A percentile compares a stretch with the other conserved stretches of the same genome.
These are phyloP conservation scores for Tephrocybe rancida DNA, from an alignment of 768 basidiomycete species.

Conservation along the genomic window DNA sequence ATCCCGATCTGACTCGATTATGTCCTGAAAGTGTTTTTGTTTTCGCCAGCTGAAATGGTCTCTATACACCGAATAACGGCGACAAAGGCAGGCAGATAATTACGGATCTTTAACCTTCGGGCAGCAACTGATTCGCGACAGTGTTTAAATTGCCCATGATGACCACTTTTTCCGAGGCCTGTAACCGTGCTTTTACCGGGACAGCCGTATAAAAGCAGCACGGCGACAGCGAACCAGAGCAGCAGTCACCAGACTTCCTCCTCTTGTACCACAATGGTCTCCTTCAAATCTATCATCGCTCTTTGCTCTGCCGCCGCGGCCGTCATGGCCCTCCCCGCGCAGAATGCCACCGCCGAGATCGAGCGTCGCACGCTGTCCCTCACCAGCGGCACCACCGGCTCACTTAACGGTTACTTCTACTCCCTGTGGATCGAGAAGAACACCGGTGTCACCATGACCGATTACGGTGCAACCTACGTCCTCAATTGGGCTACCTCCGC, in stretches of 20 bases:
- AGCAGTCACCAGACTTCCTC: neutral
- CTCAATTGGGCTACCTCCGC: conserved; percentile 31
- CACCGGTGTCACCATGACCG: conserved; percentile 31
- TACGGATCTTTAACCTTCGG: no score
- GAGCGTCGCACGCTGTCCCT: conserved; percentile 19
- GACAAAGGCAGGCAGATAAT: neutral
- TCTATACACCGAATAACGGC: no score
- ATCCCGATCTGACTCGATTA: no score
- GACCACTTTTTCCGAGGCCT: no score
- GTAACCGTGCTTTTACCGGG: neutral
- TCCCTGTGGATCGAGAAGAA: conserved; percentile 37
- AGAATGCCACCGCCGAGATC: conserved; percentile 20
- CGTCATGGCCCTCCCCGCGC: conserved; percentile 17
- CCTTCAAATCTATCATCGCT: conserved; percentile 14
- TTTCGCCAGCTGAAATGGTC: no score
- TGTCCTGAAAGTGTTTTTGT: no score
- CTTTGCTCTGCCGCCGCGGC: conserved; percentile 20
- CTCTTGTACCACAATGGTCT: conserved; percentile 3
- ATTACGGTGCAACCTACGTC: conserved; percentile 26
- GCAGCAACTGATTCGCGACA: no score
- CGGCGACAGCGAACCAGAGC: neutral
- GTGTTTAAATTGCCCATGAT: no score
- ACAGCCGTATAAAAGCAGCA: neutral
- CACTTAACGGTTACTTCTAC: conserved; percentile 37
- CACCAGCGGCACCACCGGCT: conserved; percentile 28